These are phyloP conservation scores for Ogataea siamensis DNA, from an alignment of 805 yeast species.

Conservation along the genomic window DNA sequence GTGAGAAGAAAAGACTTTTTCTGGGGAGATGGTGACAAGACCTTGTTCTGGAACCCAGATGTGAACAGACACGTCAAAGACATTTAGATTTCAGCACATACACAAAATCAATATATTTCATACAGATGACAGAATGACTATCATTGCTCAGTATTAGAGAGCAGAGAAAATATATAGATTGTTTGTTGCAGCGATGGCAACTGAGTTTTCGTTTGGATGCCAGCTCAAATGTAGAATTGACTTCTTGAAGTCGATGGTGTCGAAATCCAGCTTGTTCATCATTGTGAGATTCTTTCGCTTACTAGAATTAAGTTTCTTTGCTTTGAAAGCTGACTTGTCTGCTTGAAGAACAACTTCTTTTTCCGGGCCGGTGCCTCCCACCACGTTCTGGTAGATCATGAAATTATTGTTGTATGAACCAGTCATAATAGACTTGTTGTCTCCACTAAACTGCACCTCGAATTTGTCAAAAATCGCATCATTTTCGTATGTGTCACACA, in stretches of 20 bases:
- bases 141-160: slow-evolving; percentile 36
- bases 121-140: slow-evolving; percentile 9
- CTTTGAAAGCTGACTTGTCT: slow-evolving; percentile 94
- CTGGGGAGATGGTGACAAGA: slow-evolving; percentile 99
- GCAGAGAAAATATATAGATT: slow-evolving; percentile 85
- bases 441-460: slow-evolving; percentile 94
- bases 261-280: slow-evolving; percentile 67
- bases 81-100: slow-evolving; percentile 4
- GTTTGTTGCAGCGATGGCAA: slow-evolving; percentile 98
- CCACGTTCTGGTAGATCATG: slow-evolving; percentile 90
- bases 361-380: slow-evolving; percentile 35
- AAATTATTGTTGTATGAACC: slow-evolving; percentile 97
- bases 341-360: slow-evolving; percentile 87
- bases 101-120: slow-evolving; percentile 15
- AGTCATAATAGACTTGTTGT: slow-evolving; percentile 88
- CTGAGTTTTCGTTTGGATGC: slow-evolving; percentile 97
- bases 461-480: slow-evolving; percentile 98
- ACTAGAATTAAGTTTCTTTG: slow-evolving; percentile 58
- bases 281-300: slow-evolving; percentile 36
- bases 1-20: slow-evolving; percentile 82
- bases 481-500: slow-evolving; percentile 97
- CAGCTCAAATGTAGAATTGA: slow-evolving; percentile 93
- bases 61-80: slow-evolving; percentile 76
- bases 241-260: slow-evolving; percentile 88
- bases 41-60: slow-evolving; percentile 93